Percentiles rank a stretch among this genome's conserved stretches.
Conservation (phyloP, 129 eudicot genomes). For the Apium graveolens region DNA sequence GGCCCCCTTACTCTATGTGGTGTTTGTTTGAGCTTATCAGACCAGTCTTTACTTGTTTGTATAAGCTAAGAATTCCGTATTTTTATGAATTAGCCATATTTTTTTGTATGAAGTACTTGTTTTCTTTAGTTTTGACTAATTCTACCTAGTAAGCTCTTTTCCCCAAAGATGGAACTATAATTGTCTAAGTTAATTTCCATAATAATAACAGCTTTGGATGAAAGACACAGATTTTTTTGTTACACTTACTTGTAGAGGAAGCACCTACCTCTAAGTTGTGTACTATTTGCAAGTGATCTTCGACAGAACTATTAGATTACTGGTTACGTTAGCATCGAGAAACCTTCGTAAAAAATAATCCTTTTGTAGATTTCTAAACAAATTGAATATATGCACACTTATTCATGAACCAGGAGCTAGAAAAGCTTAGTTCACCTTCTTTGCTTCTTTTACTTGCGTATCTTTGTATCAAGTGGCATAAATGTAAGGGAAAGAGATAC, state of each 20-base stretch:
- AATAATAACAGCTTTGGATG: background rate
- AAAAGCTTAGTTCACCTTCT: background rate
- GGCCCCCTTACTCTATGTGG: background rate
- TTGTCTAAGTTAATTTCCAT: background rate
- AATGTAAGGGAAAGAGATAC: background rate
- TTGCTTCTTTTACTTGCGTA: background rate
- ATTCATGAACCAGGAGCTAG: background rate
- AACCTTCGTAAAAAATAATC: background rate
- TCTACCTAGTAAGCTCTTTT: background rate
- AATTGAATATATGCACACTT: background rate
- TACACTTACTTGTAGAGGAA: background rate
- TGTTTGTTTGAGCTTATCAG: background rate
- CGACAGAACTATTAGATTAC: background rate
- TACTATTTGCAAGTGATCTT: background rate
- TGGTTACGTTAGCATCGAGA: background rate
- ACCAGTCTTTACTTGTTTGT: background rate
- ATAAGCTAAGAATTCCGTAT: background rate
- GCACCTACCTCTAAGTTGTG: background rate
- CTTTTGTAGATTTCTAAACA: background rate
- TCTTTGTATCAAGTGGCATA: background rate
- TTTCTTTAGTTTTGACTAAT: background rate
- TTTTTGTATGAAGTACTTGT: background rate
- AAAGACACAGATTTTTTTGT: background rate
- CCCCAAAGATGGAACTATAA: background rate
- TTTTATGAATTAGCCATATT: background rate